Base-by-base conservation (phyloP, 2,329 filamentous ascomycete species). In the Aureobasidium pullulans region DNA sequence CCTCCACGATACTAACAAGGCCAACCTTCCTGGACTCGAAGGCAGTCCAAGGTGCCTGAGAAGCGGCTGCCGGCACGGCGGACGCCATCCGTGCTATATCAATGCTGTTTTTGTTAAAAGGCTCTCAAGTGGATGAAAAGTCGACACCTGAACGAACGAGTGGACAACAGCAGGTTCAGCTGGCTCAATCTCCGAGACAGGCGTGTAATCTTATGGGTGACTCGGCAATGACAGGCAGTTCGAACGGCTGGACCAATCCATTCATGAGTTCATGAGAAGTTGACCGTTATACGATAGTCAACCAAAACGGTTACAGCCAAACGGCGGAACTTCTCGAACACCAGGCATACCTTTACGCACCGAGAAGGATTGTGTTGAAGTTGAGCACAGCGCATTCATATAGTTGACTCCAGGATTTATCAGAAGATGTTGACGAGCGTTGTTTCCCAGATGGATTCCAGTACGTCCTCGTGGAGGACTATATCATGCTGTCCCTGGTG, bases 261-360 rank as follows among this genome's bases (percentile, higher is more conserved):
- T 56, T 36, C 16, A 56, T 23, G n/a, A 56, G 52, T 56, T 46
- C 52, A 37, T 56, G 52, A 23, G 32, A 44, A 43, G 29, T 44
- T 56, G 52, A 29, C 37, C 52, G 40, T 56, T 56, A 8, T 4
- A 40, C 37, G 52, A 56, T 56, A 56, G 52, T 56, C 29, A 11
- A 28, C 28, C 43, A 10, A 13, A 56, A 56, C 52, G 52, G 52
- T 34, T 42, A 15, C 6, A 44, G 13, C 2, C 16, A 31, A 56
- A 56, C 52, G 52, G 52, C 11, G 40, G 23, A 19, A 34, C 29
- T 54, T 54, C 39, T 54, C 40, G 52, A 56, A 28, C 7, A 15
- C 37, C 11, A 6, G 8, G 28, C 16, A 23, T 15, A 23, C 16
- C 23, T 23, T 23, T 23, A 42, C 16, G 31, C 9, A 40, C 10